Evolutionary conservation across 2,329 filamentous ascomycete genomes (phyloP).

Genomic region (Rhynchosporium secalis): DNA sequence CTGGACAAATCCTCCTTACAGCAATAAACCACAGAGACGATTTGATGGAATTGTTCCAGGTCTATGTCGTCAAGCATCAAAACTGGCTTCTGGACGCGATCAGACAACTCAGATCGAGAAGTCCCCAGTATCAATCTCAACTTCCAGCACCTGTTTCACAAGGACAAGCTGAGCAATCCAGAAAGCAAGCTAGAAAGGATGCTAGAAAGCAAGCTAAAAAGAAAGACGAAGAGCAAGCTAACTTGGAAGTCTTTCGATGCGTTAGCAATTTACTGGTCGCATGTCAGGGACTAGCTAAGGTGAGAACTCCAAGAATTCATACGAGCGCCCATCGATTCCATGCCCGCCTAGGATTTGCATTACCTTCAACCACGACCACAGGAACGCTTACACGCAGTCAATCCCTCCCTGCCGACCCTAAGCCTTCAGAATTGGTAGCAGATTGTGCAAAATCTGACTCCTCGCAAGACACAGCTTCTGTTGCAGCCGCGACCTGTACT

Average conservation of each 20-base stretch:
- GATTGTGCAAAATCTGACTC: not conserved
- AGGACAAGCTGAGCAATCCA: not conserved
- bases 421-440: too few species aligned
- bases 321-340: too few species aligned
- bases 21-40: not conserved
- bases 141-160: not conserved
- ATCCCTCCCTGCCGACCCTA: too few species aligned
- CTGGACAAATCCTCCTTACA: slow-evolving; percentile 28
- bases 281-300: not conserved
- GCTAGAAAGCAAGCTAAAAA: too few species aligned
- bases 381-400: too few species aligned
- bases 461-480: not conserved
- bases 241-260: not conserved
- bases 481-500: not conserved
- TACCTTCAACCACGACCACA: not conserved
- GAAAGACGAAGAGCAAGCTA: too few species aligned
- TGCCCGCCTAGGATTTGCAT: not conserved
- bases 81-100: slow-evolving; percentile 1
- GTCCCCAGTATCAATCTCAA: not conserved
- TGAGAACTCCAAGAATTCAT: too few species aligned
- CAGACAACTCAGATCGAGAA: slow-evolving; percentile 1
- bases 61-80: not conserved
- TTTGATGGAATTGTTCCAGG: not conserved
- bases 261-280: not conserved
- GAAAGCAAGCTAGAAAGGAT: too few species aligned